phyloP scores from a whole-genome alignment of 2,329 filamentous ascomycete species.

The Trichoderma simmonsii region DNA sequence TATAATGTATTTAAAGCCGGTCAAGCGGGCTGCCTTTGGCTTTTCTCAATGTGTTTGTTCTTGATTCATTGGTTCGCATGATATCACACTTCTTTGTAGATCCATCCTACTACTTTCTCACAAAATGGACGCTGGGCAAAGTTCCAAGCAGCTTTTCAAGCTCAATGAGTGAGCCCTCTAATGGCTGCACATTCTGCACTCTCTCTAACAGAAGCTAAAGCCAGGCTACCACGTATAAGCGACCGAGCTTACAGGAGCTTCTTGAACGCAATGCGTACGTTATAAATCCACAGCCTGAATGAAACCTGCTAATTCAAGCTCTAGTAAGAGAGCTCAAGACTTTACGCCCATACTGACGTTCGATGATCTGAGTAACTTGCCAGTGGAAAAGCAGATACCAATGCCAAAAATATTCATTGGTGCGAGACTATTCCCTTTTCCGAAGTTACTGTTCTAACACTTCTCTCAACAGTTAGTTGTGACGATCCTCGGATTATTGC shows the following conservation, averaged over 20 bases:
- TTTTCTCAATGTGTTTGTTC: not conserved
- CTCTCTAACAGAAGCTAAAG: not conserved
- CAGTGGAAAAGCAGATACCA: not conserved
- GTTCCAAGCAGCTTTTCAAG: not conserved
- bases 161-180: not conserved
- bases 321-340: not conserved
- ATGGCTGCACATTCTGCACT: not conserved
- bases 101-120: not conserved
- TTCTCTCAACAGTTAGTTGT: not conserved
- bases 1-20: not conserved
- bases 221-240: not conserved
- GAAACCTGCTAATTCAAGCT: not conserved
- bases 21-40: not conserved
- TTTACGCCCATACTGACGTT: not conserved
- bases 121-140: not conserved
- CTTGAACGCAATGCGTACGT: not conserved
- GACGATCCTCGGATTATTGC: not conserved
- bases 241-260: not conserved
- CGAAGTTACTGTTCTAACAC: not conserved
- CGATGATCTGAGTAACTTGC: not conserved
- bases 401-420: conserved; percentile 3
- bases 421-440: not conserved
- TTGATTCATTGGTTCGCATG: no score
- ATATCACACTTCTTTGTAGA: not conserved
- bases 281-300: no score